phyloP scores from a whole-genome alignment of 2,329 filamentous ascomycete species.

The Aspergillus quadrilineatus region DNA sequence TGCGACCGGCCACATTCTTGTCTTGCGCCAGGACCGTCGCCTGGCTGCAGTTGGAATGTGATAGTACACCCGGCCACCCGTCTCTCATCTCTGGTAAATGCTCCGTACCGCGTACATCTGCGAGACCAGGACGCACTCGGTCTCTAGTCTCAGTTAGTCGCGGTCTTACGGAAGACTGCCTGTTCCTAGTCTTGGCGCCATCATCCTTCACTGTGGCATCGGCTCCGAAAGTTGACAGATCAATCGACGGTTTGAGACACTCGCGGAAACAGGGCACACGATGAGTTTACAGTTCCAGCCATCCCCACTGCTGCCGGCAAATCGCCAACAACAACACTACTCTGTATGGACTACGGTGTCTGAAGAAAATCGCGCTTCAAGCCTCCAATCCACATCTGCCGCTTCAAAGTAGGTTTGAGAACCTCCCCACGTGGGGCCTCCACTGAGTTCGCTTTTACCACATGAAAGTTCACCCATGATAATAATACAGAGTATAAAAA shows the following conservation, averaged over 20 bases:
- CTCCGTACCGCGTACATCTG: too few relatives aligned
- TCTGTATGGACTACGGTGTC: neutral
- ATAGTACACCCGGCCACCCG: neutral
- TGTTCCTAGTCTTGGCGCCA: constrained; percentile 8
- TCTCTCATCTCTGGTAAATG: too few relatives aligned
- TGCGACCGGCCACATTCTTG: constrained; percentile 5
- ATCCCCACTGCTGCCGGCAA: neutral
- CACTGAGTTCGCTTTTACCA: neutral
- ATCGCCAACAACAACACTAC: too few relatives aligned
- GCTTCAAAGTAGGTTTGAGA: neutral
- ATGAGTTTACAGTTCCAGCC: neutral
- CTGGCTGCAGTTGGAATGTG: neutral
- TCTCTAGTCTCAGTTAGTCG: too few relatives aligned
- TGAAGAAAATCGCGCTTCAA: neutral
- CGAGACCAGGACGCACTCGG: too few relatives aligned
- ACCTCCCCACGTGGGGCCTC: neutral
- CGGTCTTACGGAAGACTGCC: neutral
- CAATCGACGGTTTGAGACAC: neutral
- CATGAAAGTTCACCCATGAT: too few relatives aligned
- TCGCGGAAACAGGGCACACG: constrained; percentile 10
- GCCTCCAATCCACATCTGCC: neutral
- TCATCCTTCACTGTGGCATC: constrained; percentile 6
- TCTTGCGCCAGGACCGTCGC: too few relatives aligned
- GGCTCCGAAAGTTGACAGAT: neutral
- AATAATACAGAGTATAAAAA: too few relatives aligned